Percentiles rank a stretch among this genome's conserved stretches.
Conservation (phyloP, 495 filamentous ascomycete genomes). For the Annulohypoxylon moriforme region DNA sequence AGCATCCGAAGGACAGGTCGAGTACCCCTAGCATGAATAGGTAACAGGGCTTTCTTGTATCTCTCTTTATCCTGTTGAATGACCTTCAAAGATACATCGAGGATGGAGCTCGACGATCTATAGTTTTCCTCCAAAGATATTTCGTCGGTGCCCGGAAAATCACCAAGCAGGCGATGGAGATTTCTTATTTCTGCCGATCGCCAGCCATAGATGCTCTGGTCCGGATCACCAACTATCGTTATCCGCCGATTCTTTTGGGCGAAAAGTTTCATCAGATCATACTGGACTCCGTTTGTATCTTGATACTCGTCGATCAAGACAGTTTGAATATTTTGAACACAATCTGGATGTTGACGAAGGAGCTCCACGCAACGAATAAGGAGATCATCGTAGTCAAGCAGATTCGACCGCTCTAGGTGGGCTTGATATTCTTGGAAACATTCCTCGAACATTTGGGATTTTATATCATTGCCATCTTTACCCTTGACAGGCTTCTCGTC, state of each 20-base stretch:
- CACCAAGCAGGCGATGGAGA: conserved; percentile 77
- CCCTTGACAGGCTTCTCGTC: conserved; percentile 49
- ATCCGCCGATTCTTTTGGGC: conserved; percentile 77
- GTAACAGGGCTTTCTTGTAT: conserved; percentile 79
- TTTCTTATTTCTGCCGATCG: conserved; percentile 97
- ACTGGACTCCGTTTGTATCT: conserved; percentile 96
- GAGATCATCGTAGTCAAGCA: conserved; percentile 96
- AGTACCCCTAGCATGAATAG: conserved; percentile 84
- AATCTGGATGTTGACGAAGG: conserved; percentile 79
- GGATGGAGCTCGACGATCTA: conserved; percentile 89
- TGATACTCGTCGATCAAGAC: conserved; percentile 99
- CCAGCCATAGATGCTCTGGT: conserved; percentile 99
- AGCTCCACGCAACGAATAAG: conserved; percentile 86
- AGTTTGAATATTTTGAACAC: conserved; percentile 88
- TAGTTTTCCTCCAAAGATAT: conserved; percentile 97
- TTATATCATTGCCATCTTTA: conserved; percentile 61
- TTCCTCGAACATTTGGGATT: conserved; percentile 77
- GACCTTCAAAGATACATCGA: conserved; percentile 81
- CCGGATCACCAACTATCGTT: conserved; percentile 96
- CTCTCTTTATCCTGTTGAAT: conserved; percentile 91
- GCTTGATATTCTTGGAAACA: conserved; percentile 85
- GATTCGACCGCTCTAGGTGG: conserved; percentile 77
- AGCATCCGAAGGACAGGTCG: conserved; percentile 86
- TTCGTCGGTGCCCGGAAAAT: conserved; percentile 80
- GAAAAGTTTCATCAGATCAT: conserved; percentile 92